phyloP scores from a whole-genome alignment of 2,329 filamentous ascomycete genomes.

The Claviceps paspali region DNA sequence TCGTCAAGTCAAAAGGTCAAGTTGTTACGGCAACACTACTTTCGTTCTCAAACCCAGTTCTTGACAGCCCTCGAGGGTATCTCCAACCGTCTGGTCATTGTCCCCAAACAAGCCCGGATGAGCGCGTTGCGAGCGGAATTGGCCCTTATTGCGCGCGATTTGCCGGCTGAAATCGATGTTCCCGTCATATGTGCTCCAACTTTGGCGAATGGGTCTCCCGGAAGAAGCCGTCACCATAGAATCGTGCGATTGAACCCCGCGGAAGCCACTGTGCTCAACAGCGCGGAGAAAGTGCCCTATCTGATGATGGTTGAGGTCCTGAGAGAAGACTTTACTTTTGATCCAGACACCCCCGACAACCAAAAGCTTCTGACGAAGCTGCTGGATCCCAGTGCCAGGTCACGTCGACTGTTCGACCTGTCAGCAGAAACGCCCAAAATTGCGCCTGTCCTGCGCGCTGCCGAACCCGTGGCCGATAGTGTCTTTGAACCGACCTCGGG shows the following conservation, averaged over 20 bases:
- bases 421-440: constrained; percentile 47
- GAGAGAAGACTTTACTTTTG: constrained; percentile 69
- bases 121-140: constrained; percentile 71
- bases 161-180: constrained; percentile 73
- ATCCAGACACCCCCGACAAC: constrained; percentile 60
- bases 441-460: constrained; percentile 23
- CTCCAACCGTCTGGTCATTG: constrained; percentile 67
- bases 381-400: constrained; percentile 39
- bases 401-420: constrained; percentile 50
- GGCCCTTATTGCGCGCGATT: constrained; percentile 63
- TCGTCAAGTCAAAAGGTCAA: constrained; percentile 53
- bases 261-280: constrained; percentile 73
- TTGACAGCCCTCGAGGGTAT: constrained; percentile 69
- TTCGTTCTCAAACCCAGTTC: constrained; percentile 67
- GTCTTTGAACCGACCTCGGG: constrained; percentile 73
- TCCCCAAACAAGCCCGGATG: constrained; percentile 66
- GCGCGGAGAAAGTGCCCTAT: constrained; percentile 74
- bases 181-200: constrained; percentile 67
- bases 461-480: constrained; percentile 45
- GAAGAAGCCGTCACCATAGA: constrained; percentile 63
- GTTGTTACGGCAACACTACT: constrained; percentile 66
- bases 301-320: constrained; percentile 73
- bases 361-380: constrained; percentile 45
- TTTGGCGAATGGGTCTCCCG: constrained; percentile 55
- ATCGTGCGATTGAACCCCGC: constrained; percentile 73